Percentiles rank a stretch among this genome's conserved stretches.
These are phyloP conservation scores for Fragaria vesca DNA, from an alignment of 306 rosid species.

Conservation along the genomic window DNA sequence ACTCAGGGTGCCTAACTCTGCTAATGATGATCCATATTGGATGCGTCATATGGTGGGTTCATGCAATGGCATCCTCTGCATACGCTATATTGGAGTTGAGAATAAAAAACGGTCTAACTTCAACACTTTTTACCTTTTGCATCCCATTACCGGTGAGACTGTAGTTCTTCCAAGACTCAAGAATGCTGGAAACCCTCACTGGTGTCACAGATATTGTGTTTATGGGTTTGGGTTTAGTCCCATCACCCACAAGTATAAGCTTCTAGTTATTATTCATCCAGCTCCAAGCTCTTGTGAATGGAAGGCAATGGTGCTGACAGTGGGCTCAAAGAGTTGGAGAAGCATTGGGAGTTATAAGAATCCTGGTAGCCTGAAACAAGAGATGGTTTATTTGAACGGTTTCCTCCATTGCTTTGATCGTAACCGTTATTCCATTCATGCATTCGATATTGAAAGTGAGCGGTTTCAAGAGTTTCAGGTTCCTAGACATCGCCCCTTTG, in stretches of 20 bases:
- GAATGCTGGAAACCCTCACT: too few species aligned
- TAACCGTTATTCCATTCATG: not conserved
- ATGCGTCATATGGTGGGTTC: not conserved
- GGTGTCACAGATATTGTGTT: too few species aligned
- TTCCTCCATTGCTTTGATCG: not conserved
- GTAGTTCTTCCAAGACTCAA: not conserved
- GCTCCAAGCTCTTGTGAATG: too few species aligned
- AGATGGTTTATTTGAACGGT: not conserved
- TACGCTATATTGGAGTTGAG: not conserved
- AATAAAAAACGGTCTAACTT: not conserved
- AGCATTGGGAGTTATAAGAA: not conserved
- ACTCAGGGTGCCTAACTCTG: not conserved
- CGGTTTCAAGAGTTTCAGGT: not conserved
- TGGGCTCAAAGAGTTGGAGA: not conserved
- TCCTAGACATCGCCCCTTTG: too few species aligned
- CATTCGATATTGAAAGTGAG: not conserved
- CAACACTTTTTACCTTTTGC: not conserved
- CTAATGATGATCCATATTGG: not conserved
- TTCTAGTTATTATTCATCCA: not conserved
- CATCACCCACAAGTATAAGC: not conserved
- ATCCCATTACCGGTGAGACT: not conserved
- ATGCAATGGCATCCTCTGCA: not conserved
- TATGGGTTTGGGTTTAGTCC: not conserved
- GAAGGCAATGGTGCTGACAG: not conserved
- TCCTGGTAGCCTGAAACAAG: not conserved